Percentiles rank a stretch among this genome's conserved stretches.
Conservation (phyloP, 352 stramenopile species). For the Thalassiosira livingstoniorum region DNA sequence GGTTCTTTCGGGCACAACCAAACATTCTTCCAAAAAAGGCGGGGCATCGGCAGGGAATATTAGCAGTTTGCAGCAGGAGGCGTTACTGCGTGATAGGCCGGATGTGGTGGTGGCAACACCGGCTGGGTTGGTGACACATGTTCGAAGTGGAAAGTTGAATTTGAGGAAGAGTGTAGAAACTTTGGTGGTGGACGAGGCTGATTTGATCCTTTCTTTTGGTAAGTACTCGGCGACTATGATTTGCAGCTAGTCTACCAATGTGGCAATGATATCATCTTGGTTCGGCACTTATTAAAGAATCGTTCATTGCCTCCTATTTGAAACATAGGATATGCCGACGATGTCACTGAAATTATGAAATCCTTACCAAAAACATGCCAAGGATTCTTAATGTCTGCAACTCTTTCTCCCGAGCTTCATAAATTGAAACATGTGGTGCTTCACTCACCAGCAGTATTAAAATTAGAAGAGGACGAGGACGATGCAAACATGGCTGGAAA, state of each 20-base stretch:
- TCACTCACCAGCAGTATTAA: slow-evolving; percentile 96
- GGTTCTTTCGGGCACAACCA: slow-evolving; percentile 89
- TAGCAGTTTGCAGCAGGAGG: slow-evolving; percentile 88
- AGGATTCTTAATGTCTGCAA: slow-evolving; percentile 98
- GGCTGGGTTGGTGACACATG: slow-evolving; percentile 89
- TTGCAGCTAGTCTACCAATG: no score
- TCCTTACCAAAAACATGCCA: slow-evolving; percentile 97
- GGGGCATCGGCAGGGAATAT: slow-evolving; percentile 29
- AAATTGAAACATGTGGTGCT: slow-evolving; percentile 97
- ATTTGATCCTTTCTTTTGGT: slow-evolving; percentile 98
- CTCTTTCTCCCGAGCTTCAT: slow-evolving; percentile 94
- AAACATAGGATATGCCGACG: slow-evolving; percentile 70
- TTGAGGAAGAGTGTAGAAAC: slow-evolving; percentile 91
- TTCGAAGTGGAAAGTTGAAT: slow-evolving; percentile 64
- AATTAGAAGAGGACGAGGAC: slow-evolving; percentile 91
- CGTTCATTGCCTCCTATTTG: neutral
- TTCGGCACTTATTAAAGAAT: no score
- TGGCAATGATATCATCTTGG: no score
- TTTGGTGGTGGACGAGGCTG: slow-evolving; percentile 98
- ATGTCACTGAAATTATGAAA: slow-evolving; percentile 92
- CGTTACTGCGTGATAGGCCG: slow-evolving; percentile 90
- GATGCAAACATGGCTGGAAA: slow-evolving; percentile 37
- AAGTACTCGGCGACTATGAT: no score
- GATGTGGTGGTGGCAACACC: slow-evolving; percentile 96
- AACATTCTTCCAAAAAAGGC: slow-evolving; percentile 84